Evolutionary conservation across 306 rosid genomes (phyloP).

Genomic region (Boehmeria nivea): DNA sequence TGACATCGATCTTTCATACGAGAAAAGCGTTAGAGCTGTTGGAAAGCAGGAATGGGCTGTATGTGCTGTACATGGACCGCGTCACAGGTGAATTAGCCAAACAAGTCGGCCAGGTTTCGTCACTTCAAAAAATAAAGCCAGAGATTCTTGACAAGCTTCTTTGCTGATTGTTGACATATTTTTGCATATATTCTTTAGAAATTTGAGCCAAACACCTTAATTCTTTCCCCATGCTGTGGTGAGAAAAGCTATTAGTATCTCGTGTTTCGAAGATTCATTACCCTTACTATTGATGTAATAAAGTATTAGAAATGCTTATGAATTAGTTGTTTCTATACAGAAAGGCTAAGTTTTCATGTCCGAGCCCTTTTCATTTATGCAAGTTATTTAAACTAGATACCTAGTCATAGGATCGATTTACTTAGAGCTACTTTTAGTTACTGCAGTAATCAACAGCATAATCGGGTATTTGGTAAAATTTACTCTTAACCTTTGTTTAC

Average conservation of each 20-base stretch:
- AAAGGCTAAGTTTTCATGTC: no score
- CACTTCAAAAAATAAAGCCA: slow-evolving; percentile 50
- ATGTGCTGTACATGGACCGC: slow-evolving; percentile 75
- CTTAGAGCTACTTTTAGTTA: no score
- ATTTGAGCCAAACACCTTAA: slow-evolving; percentile 4
- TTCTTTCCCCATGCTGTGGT: neutral
- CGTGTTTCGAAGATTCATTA: no score
- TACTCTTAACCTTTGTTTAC: no score
- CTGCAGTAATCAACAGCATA: no score
- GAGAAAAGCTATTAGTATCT: neutral
- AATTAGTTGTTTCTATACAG: no score
- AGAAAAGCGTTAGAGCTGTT: slow-evolving; percentile 61
- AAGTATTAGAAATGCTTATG: neutral
- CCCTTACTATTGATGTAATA: neutral
- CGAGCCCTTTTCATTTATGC: no score
- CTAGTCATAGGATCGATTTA: no score
- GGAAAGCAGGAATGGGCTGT: slow-evolving; percentile 88
- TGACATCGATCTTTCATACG: slow-evolving; percentile 61
- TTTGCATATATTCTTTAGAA: slow-evolving; percentile 1
- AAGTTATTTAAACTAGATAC: no score
- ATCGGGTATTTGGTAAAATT: no score
- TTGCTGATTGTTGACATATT: slow-evolving; percentile 22
- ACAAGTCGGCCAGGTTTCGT: slow-evolving; percentile 37
- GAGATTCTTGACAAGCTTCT: slow-evolving; percentile 46
- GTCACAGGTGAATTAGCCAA: slow-evolving; percentile 61